Conservation (phyloP, 1,284 basidiomycete genomes). For the Takashimella tepidaria region DNA sequence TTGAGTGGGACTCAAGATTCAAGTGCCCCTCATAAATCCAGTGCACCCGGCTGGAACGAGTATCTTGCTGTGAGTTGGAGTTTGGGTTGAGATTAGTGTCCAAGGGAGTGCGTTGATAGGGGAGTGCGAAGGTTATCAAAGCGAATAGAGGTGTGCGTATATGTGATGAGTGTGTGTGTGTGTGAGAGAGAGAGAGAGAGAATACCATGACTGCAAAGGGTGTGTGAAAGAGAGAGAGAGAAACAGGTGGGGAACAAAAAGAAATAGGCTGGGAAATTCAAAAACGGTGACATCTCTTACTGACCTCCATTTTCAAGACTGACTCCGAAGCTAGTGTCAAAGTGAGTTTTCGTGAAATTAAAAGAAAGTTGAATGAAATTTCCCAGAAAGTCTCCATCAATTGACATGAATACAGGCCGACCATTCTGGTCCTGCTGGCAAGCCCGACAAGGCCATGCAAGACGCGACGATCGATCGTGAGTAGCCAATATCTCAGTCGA, state of each 20-base stretch:
- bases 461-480: constrained; percentile 34
- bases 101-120: too few species aligned
- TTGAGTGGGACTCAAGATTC: constrained; percentile 29
- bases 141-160: too few species aligned
- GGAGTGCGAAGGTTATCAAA: too few species aligned
- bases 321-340: constrained; percentile 41
- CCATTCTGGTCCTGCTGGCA: constrained; percentile 23
- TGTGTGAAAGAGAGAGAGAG: too few species aligned
- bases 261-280: too few species aligned
- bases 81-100: too few species aligned
- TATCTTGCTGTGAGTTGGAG: constrained; percentile 42
- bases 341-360: constrained; percentile 11
- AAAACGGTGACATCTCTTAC: neutral
- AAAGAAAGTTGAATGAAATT: neutral
- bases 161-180: too few species aligned
- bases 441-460: constrained; percentile 36
- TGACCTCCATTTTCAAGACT: constrained; percentile 22
- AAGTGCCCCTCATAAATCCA: constrained; percentile 31
- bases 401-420: constrained; percentile 23
- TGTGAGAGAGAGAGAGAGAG: too few species aligned
- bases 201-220: too few species aligned
- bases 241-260: too few species aligned
- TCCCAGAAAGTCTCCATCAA: too few species aligned
- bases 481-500: too few species aligned
- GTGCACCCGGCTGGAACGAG: constrained; percentile 46